Conservation (phyloP, 768 basidiomycete genomes). For the Hypsizygus marmoreus region DNA sequence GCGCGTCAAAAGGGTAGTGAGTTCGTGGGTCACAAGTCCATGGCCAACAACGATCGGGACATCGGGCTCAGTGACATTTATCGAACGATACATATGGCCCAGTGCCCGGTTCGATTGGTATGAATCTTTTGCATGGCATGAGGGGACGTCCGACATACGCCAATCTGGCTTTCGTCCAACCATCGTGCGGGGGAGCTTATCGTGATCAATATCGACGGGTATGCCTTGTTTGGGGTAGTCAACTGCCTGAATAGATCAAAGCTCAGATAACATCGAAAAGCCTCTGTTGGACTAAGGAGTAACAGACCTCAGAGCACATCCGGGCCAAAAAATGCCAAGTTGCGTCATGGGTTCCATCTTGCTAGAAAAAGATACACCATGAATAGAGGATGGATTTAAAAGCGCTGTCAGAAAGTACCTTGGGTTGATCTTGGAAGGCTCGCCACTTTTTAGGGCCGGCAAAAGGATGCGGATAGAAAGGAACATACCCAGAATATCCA, state of each 20-base stretch:
- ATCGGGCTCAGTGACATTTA: conserved; percentile 46
- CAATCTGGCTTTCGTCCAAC: conserved; percentile 76
- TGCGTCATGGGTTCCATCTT: conserved; percentile 62
- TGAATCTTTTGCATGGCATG: conserved; percentile 58
- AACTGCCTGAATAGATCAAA: conserved; percentile 48
- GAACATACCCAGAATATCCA: conserved; percentile 64
- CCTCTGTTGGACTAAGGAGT: no score
- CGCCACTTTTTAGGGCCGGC: conserved; percentile 1
- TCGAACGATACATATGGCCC: conserved; percentile 66
- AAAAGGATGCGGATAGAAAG: neutral
- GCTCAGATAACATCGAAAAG: neutral
- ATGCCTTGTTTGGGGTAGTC: conserved; percentile 80
- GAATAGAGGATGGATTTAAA: no score
- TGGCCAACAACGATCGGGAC: conserved; percentile 15
- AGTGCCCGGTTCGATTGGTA: conserved; percentile 70
- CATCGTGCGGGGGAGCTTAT: conserved; percentile 47
- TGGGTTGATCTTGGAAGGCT: conserved; percentile 65
- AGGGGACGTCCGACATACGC: conserved; percentile 58
- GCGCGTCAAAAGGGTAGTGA: conserved; percentile 35
- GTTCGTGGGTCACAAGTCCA: conserved; percentile 26
- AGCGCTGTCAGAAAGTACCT: no score
- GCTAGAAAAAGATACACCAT: conserved; percentile 6
- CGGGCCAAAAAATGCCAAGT: conserved; percentile 58
- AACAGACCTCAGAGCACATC: conserved; percentile 51
- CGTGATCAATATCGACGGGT: conserved; percentile 50